Evolutionary conservation across 768 basidiomycete genomes (phyloP), one percentile per base, ranked within the genome.

Genomic region (Saitozyma podzolica): DNA sequence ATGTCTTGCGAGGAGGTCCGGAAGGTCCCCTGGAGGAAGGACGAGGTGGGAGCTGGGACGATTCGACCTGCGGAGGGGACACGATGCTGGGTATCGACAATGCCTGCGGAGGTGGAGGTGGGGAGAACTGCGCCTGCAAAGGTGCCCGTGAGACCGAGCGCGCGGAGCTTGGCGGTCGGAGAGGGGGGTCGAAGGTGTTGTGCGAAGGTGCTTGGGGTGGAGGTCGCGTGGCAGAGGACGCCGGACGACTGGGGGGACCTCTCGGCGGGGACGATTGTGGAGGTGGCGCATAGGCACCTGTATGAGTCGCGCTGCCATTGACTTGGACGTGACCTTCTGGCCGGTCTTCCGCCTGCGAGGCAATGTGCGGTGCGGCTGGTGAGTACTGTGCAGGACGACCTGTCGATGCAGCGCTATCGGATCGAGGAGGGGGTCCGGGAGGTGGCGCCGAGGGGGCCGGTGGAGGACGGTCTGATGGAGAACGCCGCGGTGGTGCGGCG

Each of bases 131-230:
- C 54, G 16, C 19, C 39, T 16, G 54, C 40, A 4, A 55, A 37
- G 39, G 54, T 45, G 45, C 29, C 16, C 14, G 8, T 2, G 54
- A 14, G 4, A 40, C 10, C 13, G 11, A 40, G 49, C 54, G 49
- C 1, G 56, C 45, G 9, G 20, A 57, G 49, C 59, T 66, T 13
- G 59, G 48, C 3, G 65, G 65, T 29, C 62, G 48, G 9, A 66
- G 56, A 20, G 68, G 68, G 0, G 65, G 65, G 29, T 66, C 66
- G 47, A 68, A 68, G 0, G 61, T 41, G 20, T 55, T 64, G 17
- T 50, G 61, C 17, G 60, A 41, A 0, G 54, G 58, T 1, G 51
- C 52, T 40, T 48, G 54, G 39, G 59, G 51, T 9, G 62, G 17
- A 10, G 60, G 40, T 19, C 63, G 55, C 39, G 47, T 54, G 16